Conservation (phyloP, 2,329 filamentous ascomycete genomes). For the Aspergillus sp. region DNA sequence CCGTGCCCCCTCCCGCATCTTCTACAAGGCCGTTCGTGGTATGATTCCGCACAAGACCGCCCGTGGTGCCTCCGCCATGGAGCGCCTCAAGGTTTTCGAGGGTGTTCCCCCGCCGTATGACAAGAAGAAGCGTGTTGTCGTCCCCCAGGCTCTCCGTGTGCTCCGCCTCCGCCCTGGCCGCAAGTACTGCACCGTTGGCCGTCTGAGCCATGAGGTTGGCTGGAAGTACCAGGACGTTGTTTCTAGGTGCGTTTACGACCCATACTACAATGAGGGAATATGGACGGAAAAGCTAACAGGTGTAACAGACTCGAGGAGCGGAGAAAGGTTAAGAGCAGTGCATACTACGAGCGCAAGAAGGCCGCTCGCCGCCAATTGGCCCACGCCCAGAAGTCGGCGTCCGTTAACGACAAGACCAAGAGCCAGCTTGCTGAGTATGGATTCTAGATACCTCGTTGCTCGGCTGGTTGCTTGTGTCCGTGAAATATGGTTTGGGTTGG, state of each 20-base stretch:
- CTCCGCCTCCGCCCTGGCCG: constrained; percentile 95
- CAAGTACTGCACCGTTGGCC: constrained; percentile 99
- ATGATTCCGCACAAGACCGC: constrained; percentile 99
- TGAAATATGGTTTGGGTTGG: constrained; percentile 23
- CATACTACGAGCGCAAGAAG: constrained; percentile 99
- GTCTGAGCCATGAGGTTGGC: constrained; percentile 97
- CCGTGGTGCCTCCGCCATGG: constrained; percentile 89
- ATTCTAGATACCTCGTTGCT: constrained; percentile 59
- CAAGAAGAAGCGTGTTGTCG: constrained; percentile 99
- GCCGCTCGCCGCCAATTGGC: constrained; percentile 79
- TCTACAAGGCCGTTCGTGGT: constrained; percentile 99
- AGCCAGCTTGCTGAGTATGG: constrained; percentile 82
- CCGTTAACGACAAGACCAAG: constrained; percentile 76
- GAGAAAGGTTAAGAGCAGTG: constrained; percentile 97
- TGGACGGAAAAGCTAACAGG: constrained; percentile 14
- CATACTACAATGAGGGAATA: not conserved
- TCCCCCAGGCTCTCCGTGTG: constrained; percentile 94
- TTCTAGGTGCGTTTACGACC: constrained; percentile 63
- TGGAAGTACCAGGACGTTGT: constrained; percentile 99
- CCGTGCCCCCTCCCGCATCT: constrained; percentile 97
- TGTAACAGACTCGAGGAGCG: constrained; percentile 83
- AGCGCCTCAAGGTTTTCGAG: constrained; percentile 99
- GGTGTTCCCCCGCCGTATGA: constrained; percentile 98
- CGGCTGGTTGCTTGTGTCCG: constrained; percentile 35
- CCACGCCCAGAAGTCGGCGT: constrained; percentile 87